Evolutionary conservation across 208 protist genomes (phyloP), one percentile per base, ranked within the genome.

Genomic region (Lotmaria passim): DNA sequence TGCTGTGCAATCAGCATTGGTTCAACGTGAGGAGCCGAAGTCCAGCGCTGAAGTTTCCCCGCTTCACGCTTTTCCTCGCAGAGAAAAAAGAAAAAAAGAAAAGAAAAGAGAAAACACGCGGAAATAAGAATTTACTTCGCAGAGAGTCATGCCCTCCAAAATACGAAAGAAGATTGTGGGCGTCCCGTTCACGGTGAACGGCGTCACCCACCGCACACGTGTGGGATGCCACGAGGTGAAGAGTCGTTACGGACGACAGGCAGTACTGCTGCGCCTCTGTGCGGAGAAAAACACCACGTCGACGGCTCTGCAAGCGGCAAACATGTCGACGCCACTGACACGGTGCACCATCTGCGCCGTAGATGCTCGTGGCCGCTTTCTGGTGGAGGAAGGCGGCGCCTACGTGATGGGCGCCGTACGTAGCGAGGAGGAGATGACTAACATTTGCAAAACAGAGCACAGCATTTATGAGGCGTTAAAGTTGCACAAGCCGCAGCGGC

Each of bases 131-230:
- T 7, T 7, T 17, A 31, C 47, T 31, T 7, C 15, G 21, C 8
- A 2, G 19, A 7, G 26, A n/a, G 7, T 55, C 48, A 62, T 62
- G 57, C 39, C 39, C 1, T 5, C 24, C 1, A 62, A 36, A 24
- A 36, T 50, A 47, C 41, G 24, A 3, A 62, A 62, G 26, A 46
- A 12, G 26, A 2, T 24, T 3, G n/a, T 43, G 31, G 26, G 39
- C 15, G 19, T 85, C 60, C 26, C 76, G 30, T 81, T 83, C 43
- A 57, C n/a, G n/a, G 75, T 92, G 19, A 89, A 92, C 59, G 81
- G 75, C 59, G 38, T 50, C 8, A 17, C 6, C 3, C 77, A 70
- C 21, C 46, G 65, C 39, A 70, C 38, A 21, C 68, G 48, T 11
- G 78, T 60, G 39, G 80, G 78, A n/a, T 52, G 50, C n/a, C 50